These are phyloP conservation scores for Plectosphaerella plurivora DNA, from an alignment of 2,329 filamentous ascomycete species.

Conservation along the genomic window DNA sequence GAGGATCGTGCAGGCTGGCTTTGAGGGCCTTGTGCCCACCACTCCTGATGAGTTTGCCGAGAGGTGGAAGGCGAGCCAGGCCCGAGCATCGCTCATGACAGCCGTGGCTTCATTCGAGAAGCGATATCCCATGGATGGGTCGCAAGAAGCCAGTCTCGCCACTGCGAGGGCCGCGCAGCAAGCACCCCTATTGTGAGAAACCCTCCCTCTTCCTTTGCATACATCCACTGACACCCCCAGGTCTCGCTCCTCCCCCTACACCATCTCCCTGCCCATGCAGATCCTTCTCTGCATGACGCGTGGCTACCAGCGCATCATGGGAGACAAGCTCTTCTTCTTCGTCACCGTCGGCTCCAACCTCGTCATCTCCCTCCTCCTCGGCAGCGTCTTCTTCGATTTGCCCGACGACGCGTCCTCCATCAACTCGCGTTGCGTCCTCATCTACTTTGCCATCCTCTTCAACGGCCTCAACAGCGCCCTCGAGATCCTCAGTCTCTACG, in stretches of 20 bases:
- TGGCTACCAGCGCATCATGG: constrained; percentile 50
- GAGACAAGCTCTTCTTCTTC: constrained; percentile 62
- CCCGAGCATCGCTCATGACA: constrained; percentile 1
- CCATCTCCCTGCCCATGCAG: constrained; percentile 58
- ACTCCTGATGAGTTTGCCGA: constrained; percentile 49
- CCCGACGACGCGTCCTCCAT: constrained; percentile 47
- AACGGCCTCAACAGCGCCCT: constrained; percentile 19
- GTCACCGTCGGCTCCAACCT: constrained; percentile 39
- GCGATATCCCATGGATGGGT: constrained; percentile 5
- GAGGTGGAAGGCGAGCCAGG: constrained; percentile 5
- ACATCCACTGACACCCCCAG: not conserved
- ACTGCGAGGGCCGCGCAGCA: constrained; percentile 4
- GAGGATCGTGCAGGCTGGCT: constrained; percentile 50
- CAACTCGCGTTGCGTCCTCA: constrained; percentile 29
- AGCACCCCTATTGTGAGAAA: constrained; percentile 53
- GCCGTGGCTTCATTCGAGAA: constrained; percentile 5
- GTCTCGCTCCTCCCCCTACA: constrained; percentile 42
- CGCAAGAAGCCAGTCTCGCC: constrained; percentile 1
- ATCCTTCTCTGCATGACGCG: constrained; percentile 53
- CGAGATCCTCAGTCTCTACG: constrained; percentile 18
- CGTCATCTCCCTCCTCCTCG: constrained; percentile 48
- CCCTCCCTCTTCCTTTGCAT: constrained; percentile 22
- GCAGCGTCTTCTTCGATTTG: constrained; percentile 62
- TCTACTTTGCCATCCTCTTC: constrained; percentile 27
- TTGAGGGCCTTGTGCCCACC: constrained; percentile 48